Evolutionary conservation across 2,329 filamentous ascomycete species (phyloP), one percentile per base, ranked within the genome.

Genomic region (Xylaria polymorpha): DNA sequence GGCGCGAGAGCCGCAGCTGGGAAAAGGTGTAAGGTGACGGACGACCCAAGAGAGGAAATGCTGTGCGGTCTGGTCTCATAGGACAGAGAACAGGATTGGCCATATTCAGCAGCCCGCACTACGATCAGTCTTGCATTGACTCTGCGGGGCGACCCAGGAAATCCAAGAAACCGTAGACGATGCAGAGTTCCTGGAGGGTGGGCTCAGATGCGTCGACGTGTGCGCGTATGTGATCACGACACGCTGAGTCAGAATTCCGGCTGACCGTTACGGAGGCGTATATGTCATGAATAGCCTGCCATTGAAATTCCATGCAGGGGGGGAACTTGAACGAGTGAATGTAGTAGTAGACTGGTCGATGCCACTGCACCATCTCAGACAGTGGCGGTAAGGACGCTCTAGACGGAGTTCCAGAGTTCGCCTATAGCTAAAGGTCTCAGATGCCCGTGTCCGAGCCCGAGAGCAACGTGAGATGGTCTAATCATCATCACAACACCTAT

Each of bases 401-500:
- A 67, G 69, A 72, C 68, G 68, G 70, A 74, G 75, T 75, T 74
- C 72, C 69, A 64, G 68, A 76, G 74, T 74, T 72, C 53, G 72
- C 73, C 59, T 55, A 66, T 72, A 70, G 72, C 71, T 72, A 68
- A 65, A 67, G 71, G 75, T 74, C 74, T 76, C 69, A 68, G 64
- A 63, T 50, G 60, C 22, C 61, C 29, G 59, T 14, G 63, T n/a
- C 48, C 22, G 59, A 18, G 63, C 18, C 48, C 20, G 59, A 56
- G 48, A 22, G 53, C 50, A 53, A 61, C 22, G 58, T 61, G 51
- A 22, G 41, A 51, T 37, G 59, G n/a, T 65, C 79, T 79, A 81
- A 68, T 81, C 78, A 63, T 79, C 79, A 78, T 81, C 78, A 63
- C 79, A 79, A 78, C 81, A 85, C 62, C 77, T 78, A 56, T 83